Evolutionary conservation across 352 stramenopile genomes (phyloP), one percentile per base, ranked within the genome.

Genomic region (Phytophthora fragariae): DNA sequence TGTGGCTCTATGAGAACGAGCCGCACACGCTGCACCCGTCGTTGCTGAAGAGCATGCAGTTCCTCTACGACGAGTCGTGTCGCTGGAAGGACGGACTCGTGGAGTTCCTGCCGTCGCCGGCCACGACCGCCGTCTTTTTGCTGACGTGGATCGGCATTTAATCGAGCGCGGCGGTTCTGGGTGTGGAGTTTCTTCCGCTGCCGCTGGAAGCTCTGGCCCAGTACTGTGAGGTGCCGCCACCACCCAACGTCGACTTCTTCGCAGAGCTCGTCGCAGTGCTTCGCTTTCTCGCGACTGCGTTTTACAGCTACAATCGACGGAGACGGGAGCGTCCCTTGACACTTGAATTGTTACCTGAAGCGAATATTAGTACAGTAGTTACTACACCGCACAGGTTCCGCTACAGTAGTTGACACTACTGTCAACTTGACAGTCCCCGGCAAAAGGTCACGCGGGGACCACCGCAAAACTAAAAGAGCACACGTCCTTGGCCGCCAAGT

Each of bases 1-100:
- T 97, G 87, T 97, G 87, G 87, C 78, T 96, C 21, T 97, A 93
- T 73, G 91, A 97, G 76, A 95, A 92, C 76, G 83, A 97, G 55
- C 79, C 82, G 44, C 29, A 79, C n/a, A 79, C 77, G 69, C 78
- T 97, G 58, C 91, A 97, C 65, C 76, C 86, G 39, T 96, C 89
- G 47, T 81, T 97, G 46, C 84, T 84, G 49, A 91, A 89, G 76
- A 96, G 89, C 73, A 97, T 97, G 91, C 86, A 96, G 56, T 97
- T 93, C 70, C 77, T 96, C 12, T 97, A 97, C 78, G 85, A 95
- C 68, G 85, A 96, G 64, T 93, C 89, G 27, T 96, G 90, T 52
- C 80, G 75, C 61, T 95, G 86, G 89, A 77, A 83, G 46, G 73
- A 85, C 55, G 84, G 87, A 1, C 15, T 95, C 37, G 68, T 76